A percentile compares a stretch with the other conserved stretches of the same genome.
phyloP scores from a whole-genome alignment of 805 yeast species.

The Tetrapisispora fleetii region DNA sequence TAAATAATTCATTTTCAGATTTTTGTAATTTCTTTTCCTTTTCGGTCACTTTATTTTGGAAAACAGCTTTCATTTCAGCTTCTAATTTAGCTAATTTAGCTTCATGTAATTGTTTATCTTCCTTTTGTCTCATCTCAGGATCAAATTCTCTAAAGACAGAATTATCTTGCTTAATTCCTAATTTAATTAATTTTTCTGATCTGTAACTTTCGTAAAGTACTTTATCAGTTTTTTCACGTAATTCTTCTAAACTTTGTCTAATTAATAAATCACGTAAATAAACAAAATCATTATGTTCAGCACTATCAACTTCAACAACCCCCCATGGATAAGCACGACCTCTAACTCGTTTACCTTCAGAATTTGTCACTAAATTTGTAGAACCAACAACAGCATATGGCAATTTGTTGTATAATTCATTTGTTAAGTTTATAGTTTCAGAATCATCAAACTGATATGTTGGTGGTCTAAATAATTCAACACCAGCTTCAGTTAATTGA shows the following conservation, averaged over 20 bases:
- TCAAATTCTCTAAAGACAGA: conserved; percentile 91
- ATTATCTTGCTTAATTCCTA: conserved; percentile 90
- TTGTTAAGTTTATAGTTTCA: conserved; percentile 59
- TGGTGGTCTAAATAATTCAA: conserved; percentile 69
- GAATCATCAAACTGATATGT: conserved; percentile 76
- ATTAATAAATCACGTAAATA: conserved; percentile 80
- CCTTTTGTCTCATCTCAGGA: conserved; percentile 85
- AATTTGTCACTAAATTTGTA: conserved; percentile 66
- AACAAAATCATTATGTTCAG: conserved; percentile 85
- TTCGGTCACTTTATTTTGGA: conserved; percentile 91
- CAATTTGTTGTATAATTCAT: conserved; percentile 54
- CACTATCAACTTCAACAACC: conserved; percentile 87
- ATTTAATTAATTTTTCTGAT: conserved; percentile 61
- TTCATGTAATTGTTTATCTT: conserved; percentile 86
- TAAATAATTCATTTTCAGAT: conserved; percentile 91
- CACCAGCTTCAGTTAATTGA: conserved; percentile 67
- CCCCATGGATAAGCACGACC: conserved; percentile 98
- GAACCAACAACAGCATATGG: conserved; percentile 97
- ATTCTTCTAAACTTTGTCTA: conserved; percentile 87
- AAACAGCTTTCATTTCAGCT: conserved; percentile 90
- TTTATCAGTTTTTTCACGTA: conserved; percentile 74
- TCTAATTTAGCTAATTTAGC: conserved; percentile 91
- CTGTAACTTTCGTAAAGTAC: conserved; percentile 81
- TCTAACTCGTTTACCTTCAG: conserved; percentile 75
- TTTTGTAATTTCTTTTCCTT: conserved; percentile 95